Evolutionary conservation across 768 basidiomycete genomes (phyloP).

Genomic region (Hericium alpestre): DNA sequence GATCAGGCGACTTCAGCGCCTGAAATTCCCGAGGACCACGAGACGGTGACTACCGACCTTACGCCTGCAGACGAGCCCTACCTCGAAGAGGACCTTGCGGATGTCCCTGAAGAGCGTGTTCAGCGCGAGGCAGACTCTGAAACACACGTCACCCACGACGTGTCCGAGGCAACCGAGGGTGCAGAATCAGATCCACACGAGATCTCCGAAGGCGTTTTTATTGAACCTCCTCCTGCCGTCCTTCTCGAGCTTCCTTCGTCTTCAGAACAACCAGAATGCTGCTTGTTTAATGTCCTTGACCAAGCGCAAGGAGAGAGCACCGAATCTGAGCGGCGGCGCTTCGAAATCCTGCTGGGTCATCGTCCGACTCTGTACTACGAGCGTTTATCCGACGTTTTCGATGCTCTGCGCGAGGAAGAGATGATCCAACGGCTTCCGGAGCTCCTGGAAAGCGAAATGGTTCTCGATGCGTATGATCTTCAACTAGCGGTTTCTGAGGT

Average conservation of each 20-base stretch:
- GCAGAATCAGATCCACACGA: constrained; percentile 8
- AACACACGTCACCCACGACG: too few relatives aligned
- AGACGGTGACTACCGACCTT: too few relatives aligned
- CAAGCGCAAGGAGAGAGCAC: too few relatives aligned
- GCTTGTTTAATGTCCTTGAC: constrained; percentile 12
- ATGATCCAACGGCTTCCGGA: constrained; percentile 35
- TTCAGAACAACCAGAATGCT: constrained; percentile 25
- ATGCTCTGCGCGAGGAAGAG: constrained; percentile 58
- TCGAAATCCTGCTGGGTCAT: constrained; percentile 45
- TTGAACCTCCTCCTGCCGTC: constrained; percentile 66
- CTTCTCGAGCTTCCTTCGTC: constrained; percentile 35
- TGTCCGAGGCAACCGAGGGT: neutral
- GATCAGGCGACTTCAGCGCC: too few relatives aligned
- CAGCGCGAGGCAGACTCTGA: neutral
- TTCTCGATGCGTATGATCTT: constrained; percentile 63
- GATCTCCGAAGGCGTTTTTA: constrained; percentile 42
- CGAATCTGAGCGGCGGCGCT: constrained; percentile 12
- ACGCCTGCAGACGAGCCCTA: too few relatives aligned
- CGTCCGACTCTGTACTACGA: constrained; percentile 71
- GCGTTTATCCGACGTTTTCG: constrained; percentile 58
- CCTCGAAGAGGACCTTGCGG: neutral
- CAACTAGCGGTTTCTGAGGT: constrained; percentile 61
- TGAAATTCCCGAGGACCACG: too few relatives aligned
- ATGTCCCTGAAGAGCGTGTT: neutral
- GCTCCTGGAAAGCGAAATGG: constrained; percentile 48